phyloP scores from a whole-genome alignment of 805 yeast species.

The Cyberlindnera suaveolens region DNA sequence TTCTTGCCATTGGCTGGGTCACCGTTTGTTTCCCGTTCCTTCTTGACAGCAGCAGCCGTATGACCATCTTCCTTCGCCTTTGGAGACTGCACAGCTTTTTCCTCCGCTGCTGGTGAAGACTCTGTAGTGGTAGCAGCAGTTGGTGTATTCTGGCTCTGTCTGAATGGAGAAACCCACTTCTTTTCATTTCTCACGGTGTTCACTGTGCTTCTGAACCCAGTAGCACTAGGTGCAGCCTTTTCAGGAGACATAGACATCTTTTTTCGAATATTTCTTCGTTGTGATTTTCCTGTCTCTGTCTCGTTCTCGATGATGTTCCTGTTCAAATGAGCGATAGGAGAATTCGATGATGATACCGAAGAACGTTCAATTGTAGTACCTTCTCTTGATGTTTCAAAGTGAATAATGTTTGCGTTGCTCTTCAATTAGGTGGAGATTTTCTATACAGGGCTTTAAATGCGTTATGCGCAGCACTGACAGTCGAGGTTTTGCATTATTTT shows the following conservation, averaged over 20 bases:
- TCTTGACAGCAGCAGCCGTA: slow-evolving; percentile 4
- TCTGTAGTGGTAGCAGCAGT: slow-evolving; percentile 2
- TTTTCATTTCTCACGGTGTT: slow-evolving; percentile 18
- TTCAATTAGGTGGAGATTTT: too few relatives aligned
- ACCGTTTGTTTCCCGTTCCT: not conserved
- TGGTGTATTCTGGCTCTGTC: slow-evolving; percentile 10
- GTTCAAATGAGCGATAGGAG: too few relatives aligned
- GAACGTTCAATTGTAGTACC: not conserved
- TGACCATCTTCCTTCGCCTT: not conserved
- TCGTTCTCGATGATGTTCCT: too few relatives aligned
- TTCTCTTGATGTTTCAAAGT: too few relatives aligned
- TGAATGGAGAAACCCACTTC: slow-evolving; percentile 26
- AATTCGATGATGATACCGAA: not conserved
- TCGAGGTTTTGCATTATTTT: too few relatives aligned
- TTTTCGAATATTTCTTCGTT: not conserved
- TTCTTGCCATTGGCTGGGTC: slow-evolving; percentile 8
- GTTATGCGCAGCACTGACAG: too few relatives aligned
- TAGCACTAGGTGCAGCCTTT: slow-evolving; percentile 1
- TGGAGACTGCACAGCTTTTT: not conserved
- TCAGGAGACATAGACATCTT: not conserved
- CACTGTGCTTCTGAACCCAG: slow-evolving; percentile 18
- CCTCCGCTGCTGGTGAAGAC: not conserved
- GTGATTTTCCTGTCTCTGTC: too few relatives aligned
- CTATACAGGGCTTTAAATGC: too few relatives aligned
- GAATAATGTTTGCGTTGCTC: too few relatives aligned